Evolutionary conservation across 108 stramenopile genomes (phyloP).

Genomic region (Skeletonema costatum): DNA sequence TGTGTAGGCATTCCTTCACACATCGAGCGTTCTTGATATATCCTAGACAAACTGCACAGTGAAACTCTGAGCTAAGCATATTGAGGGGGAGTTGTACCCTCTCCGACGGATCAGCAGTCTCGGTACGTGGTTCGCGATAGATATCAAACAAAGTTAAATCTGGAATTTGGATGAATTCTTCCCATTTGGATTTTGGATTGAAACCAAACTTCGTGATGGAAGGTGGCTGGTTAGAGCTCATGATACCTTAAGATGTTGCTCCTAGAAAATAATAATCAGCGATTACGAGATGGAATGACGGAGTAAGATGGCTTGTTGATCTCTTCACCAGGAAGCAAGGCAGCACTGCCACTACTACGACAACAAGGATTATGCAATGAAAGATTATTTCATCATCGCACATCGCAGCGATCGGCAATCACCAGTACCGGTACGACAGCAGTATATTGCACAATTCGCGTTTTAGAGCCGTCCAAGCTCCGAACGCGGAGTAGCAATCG

Average conservation of each 20-base stretch:
- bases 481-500: no score
- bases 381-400: no score
- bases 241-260: background rate
- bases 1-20: slow-evolving; percentile 73
- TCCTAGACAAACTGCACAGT: slow-evolving; percentile 63
- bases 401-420: no score
- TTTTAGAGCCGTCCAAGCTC: no score
- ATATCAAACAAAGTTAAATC: slow-evolving; percentile 63
- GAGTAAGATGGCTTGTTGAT: background rate
- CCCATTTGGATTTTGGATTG: slow-evolving; percentile 60
- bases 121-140: slow-evolving; percentile 49
- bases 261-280: background rate
- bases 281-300: no score
- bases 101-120: slow-evolving; percentile 7
- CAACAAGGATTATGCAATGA: no score
- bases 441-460: no score
- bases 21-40: slow-evolving; percentile 57
- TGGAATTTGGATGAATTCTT: slow-evolving; percentile 45
- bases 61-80: slow-evolving; percentile 45
- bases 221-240: background rate
- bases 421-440: no score
- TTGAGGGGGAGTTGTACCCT: slow-evolving; percentile 27
- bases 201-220: background rate
- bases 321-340: no score
- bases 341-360: no score